Base-by-base conservation (phyloP, 2,329 filamentous ascomycete species). In the Bipolaris bicolor region DNA sequence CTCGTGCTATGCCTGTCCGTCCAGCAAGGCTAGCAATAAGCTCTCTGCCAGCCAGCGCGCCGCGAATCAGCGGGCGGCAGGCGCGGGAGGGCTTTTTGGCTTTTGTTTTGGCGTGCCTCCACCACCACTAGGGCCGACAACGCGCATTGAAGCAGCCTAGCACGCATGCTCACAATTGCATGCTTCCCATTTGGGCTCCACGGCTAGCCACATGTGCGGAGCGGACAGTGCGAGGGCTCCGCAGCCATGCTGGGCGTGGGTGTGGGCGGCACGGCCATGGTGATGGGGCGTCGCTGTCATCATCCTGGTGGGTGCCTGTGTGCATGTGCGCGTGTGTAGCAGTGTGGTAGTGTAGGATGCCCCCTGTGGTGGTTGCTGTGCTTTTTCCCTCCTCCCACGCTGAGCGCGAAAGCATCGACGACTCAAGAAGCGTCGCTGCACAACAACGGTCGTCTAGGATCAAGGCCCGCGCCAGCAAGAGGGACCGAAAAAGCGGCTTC, bases 41-140 rank as follows among this genome's bases (percentile, higher is more conserved):
- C 37, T 61, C 63, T 58, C 63, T 64, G 64, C 65, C 52, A 56
- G 34, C 60, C 52, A 57, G n/a, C 60, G n/a, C 22, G 53, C 57
- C 53, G 60, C 69, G 64, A 72, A 69, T 69, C 65, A 69, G 64
- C 63, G 59, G 57, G 59, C 62, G 48, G 52, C 61, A 61, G 57
- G 59, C 60, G 63, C 66, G 69, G 67, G 66, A 71, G 54, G 64
- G 62, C 55, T 62, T 65, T 64, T 60, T 57, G 54, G 56, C 61
- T 60, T 69, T 67, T 67, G 62, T 61, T 64, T 64, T 69, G 66
- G 67, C 63, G 63, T 63, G 55, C 62, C 60, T 62, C 60, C 65
- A 63, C 55, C 44, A 46, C 24, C 55, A 47, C 58, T 45, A 61
- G 60, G 53, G 57, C 55, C 55, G 40, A 40, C 41, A 48, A 52